These are phyloP conservation scores for Euphrasia confusa DNA, from an alignment of 257 asterid species.

Conservation along the genomic window DNA sequence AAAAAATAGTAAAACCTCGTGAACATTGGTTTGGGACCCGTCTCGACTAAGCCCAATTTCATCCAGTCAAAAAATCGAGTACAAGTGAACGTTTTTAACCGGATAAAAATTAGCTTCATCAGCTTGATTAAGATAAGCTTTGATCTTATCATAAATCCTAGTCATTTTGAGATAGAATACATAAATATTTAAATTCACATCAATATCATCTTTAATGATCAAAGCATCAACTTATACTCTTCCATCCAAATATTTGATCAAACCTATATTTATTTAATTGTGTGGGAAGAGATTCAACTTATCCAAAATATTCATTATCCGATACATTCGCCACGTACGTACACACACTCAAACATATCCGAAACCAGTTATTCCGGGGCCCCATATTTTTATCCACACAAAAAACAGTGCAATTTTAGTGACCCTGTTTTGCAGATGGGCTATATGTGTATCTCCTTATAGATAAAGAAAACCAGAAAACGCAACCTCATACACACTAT, in stretches of 20 bases:
- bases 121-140: slow-evolving; percentile 13
- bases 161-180: slow-evolving; percentile 12
- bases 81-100: background rate
- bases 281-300: background rate
- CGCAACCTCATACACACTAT: slow-evolving; percentile 23
- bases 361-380: slow-evolving; percentile 2
- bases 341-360: slow-evolving; percentile 13
- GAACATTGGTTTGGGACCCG: no score
- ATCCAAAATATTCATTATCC: background rate
- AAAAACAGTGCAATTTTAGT: slow-evolving; percentile 1
- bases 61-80: no score
- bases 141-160: slow-evolving; percentile 25
- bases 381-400: slow-evolving; percentile 23
- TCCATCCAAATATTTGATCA: no score
- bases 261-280: background rate
- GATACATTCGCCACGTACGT: slow-evolving; percentile 26
- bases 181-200: background rate
- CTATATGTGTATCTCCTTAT: slow-evolving; percentile 14
- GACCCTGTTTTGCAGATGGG: slow-evolving; percentile 17
- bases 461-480: slow-evolving; percentile 20
- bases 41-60: background rate
- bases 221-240: background rate
- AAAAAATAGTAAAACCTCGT: no score
- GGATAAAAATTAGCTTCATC: background rate
- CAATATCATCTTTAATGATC: slow-evolving; percentile 1